These are phyloP conservation scores for Paraglomus brasilianum DNA, from an alignment of 192 early-diverging fungal genomes.

Conservation along the genomic window DNA sequence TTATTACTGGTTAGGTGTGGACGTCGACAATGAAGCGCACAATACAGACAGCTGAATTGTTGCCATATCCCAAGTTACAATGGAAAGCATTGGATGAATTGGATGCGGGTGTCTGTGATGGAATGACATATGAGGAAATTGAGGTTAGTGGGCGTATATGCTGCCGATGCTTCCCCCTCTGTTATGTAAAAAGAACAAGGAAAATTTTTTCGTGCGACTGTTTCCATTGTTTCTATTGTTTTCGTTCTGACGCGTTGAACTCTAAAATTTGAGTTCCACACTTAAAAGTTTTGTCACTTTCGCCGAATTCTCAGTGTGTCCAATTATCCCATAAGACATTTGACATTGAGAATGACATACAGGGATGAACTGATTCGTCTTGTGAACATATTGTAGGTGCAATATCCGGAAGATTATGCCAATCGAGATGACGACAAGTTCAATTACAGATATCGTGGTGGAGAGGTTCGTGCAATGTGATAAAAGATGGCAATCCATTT, in stretches of 20 bases:
- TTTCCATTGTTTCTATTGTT: too few relatives aligned
- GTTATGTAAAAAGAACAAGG: background rate
- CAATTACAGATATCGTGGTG: conserved; percentile 81
- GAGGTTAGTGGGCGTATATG: conserved; percentile 47
- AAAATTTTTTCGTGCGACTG: background rate
- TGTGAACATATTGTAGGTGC: conserved; percentile 39
- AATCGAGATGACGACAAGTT: conserved; percentile 98
- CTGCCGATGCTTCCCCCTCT: background rate
- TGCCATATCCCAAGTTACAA: conserved; percentile 86
- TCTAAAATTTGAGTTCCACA: background rate
- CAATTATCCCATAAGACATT: background rate
- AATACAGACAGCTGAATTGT: conserved; percentile 77
- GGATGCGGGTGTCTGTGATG: conserved; percentile 97
- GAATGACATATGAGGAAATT: conserved; percentile 98
- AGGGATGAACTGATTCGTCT: too few relatives aligned
- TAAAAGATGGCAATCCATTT: too few relatives aligned
- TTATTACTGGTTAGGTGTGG: conserved; percentile 65
- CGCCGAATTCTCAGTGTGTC: background rate
- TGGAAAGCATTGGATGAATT: conserved; percentile 99
- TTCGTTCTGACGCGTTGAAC: too few relatives aligned
- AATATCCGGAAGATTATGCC: conserved; percentile 91
- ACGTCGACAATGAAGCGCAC: conserved; percentile 95
- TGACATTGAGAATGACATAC: too few relatives aligned
- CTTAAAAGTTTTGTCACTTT: background rate
- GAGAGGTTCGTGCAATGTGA: conserved; percentile 45